Base-by-base conservation (phyloP, 179 eudicot genomes). In the Beta lomatogona region DNA sequence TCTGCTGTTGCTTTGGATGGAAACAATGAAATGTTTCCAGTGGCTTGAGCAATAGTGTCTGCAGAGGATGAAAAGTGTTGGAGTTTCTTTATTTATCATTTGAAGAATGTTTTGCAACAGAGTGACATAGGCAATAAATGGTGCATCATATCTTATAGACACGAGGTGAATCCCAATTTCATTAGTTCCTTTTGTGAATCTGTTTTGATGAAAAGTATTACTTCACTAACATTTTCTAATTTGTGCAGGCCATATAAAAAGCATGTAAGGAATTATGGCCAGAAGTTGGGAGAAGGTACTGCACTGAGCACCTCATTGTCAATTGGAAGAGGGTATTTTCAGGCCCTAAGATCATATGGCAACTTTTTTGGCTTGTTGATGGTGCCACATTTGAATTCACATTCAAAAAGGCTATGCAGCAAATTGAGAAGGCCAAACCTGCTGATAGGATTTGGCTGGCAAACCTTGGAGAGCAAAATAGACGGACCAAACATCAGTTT, bases 1-100 rank as follows among this genome's bases (percentile, higher is more conserved):
- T 60, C 69, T 22, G 79, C 36, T 15, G 41, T 44, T 4, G 79
- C 54, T 12, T 9, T 76, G 21, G 79, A 76, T 76, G 69, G 69
- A 13, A 76, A 76, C 36, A 76, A 76, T 41, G 79, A 76, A 60
- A 31, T 44, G 1, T 76, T 76, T 41, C 79, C 21, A 14, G 1
- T 67, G 5, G 50, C 71, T 4, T 67, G 71, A 52, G 48, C 11
- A 3, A 36, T 67, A 13, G 71, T 67, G 9, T 6, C n/a, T 5
- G 48, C 18, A 0, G 71, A 67, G 18, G 71, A 67, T 67, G 71
- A 67, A 16, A 6, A 13, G 0, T 3, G 9, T 4, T 36, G 71
- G 71, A 41, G 16, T 3, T 67, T 67, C 14, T 67, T 64, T 12
- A 31, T 67, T 31, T 36, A 10, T 8, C 71, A 67, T 8, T 6